phyloP scores from a whole-genome alignment of 495 filamentous ascomycete genomes.

The Aspergillus taichungensis region DNA sequence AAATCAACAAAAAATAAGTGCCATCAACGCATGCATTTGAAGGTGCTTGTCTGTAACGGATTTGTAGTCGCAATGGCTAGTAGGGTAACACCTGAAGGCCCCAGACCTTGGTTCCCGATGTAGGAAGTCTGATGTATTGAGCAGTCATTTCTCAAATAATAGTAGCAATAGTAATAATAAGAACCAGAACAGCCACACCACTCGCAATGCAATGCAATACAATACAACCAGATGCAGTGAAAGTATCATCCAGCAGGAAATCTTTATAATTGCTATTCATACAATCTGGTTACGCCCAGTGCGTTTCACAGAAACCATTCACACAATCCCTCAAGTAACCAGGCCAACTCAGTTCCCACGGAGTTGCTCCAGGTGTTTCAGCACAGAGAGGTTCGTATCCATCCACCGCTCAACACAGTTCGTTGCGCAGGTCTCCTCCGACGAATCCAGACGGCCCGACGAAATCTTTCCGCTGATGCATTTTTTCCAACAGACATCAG shows the following conservation, averaged over 20 bases:
- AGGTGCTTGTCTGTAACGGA: not conserved
- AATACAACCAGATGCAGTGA: too few species aligned
- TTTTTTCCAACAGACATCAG: conserved; percentile 88
- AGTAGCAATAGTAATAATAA: too few species aligned
- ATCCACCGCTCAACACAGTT: conserved; percentile 93
- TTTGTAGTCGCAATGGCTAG: not conserved
- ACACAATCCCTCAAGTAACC: not conserved
- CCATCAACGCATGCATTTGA: conserved; percentile 17
- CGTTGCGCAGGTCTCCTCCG: conserved; percentile 70
- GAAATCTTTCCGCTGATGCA: conserved; percentile 66
- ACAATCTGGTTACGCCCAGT: not conserved
- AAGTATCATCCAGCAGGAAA: not conserved
- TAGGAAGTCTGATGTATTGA: too few species aligned
- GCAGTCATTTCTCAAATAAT: too few species aligned
- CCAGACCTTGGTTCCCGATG: too few species aligned
- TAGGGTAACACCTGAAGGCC: too few species aligned
- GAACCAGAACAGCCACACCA: too few species aligned
- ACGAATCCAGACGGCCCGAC: conserved; percentile 56
- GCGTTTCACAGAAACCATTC: too few species aligned
- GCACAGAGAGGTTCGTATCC: conserved; percentile 71
- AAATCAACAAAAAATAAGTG: conserved; percentile 27
- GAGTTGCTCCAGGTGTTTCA: conserved; percentile 69
- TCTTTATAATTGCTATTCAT: not conserved
- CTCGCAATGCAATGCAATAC: too few species aligned
- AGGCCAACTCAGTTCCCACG: conserved; percentile 30